phyloP scores from a whole-genome alignment of 2,329 filamentous ascomycete species.

The Incumbomyces lentus region DNA sequence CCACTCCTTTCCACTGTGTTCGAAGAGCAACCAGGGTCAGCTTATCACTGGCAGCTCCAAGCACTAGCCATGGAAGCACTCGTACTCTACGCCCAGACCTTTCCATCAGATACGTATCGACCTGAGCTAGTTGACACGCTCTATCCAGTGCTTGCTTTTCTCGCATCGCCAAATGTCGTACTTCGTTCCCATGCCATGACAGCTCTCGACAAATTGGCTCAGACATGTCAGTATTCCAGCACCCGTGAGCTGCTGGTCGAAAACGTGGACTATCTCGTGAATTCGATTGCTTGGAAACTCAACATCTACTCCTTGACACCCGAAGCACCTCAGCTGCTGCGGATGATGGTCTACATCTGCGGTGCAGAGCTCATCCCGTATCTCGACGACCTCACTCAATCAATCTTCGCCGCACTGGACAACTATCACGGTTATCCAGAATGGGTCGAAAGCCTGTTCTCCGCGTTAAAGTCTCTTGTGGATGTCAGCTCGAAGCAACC shows the following conservation, averaged over 20 bases:
- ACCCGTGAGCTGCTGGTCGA: slow-evolving; percentile 73
- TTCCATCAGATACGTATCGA: slow-evolving; percentile 56
- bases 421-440: slow-evolving; percentile 86
- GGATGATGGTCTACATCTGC: slow-evolving; percentile 87
- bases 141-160: slow-evolving; percentile 80
- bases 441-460: slow-evolving; percentile 77
- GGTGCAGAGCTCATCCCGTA: slow-evolving; percentile 75
- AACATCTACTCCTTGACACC: slow-evolving; percentile 89
- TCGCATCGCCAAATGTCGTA: slow-evolving; percentile 59
- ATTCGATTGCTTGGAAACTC: slow-evolving; percentile 76
- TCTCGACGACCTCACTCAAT: slow-evolving; percentile 80
- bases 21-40: slow-evolving; percentile 26
- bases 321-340: slow-evolving; percentile 76
- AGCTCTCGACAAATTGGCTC: slow-evolving; percentile 69
- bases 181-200: slow-evolving; percentile 74
- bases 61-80: slow-evolving; percentile 73
- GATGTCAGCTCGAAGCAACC: slow-evolving; percentile 61
- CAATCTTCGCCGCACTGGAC: slow-evolving; percentile 86
- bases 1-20: slow-evolving; percentile 22
- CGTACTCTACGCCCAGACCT: slow-evolving; percentile 60
- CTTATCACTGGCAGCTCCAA: slow-evolving; percentile 60
- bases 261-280: slow-evolving; percentile 94
- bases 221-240: slow-evolving; percentile 60
- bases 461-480: slow-evolving; percentile 70
- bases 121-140: slow-evolving; percentile 81